These are phyloP conservation scores for Nepenthes gracilis DNA, from an alignment of 148 eudicot genomes.

Conservation along the genomic window DNA sequence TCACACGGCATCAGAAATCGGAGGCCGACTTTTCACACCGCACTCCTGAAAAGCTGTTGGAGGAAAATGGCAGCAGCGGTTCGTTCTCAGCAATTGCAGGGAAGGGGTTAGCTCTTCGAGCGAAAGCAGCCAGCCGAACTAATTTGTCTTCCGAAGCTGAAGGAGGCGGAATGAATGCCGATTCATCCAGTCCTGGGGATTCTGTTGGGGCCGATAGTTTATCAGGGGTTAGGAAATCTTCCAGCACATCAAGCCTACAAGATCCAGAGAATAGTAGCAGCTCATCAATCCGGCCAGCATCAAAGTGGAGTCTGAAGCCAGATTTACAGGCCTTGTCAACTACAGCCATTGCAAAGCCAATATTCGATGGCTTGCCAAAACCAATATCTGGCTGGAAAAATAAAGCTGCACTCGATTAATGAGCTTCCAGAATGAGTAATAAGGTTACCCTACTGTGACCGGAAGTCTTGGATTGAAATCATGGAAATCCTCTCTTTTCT, in stretches of 20 bases:
- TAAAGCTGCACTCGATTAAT: constrained; percentile 84
- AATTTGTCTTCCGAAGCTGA: constrained; percentile 41
- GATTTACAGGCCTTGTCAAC: constrained; percentile 65
- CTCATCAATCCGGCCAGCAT: constrained; percentile 48
- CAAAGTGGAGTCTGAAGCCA: constrained; percentile 70
- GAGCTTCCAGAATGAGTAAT: background rate
- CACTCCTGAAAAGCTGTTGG: constrained; percentile 59
- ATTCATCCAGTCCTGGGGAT: constrained; percentile 32
- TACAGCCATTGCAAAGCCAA: constrained; percentile 58
- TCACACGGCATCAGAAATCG: constrained; percentile 48
- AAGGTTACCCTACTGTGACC: no score
- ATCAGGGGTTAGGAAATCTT: constrained; percentile 65
- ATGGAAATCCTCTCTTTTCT: no score
- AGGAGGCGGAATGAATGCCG: constrained; percentile 16
- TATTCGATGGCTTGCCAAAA: constrained; percentile 75
- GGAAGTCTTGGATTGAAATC: no score
- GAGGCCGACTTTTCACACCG: constrained; percentile 39
- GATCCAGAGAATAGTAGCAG: constrained; percentile 39
- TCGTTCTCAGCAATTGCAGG: constrained; percentile 66
- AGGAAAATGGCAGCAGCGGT: constrained; percentile 42
- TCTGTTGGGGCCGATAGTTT: constrained; percentile 25
- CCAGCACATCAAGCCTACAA: constrained; percentile 65
- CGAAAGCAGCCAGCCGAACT: constrained; percentile 60
- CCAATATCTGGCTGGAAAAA: constrained; percentile 51
- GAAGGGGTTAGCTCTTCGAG: constrained; percentile 76